Evolutionary conservation across 352 stramenopile species (phyloP).

Genomic region (Salisapilia sapeloensis): DNA sequence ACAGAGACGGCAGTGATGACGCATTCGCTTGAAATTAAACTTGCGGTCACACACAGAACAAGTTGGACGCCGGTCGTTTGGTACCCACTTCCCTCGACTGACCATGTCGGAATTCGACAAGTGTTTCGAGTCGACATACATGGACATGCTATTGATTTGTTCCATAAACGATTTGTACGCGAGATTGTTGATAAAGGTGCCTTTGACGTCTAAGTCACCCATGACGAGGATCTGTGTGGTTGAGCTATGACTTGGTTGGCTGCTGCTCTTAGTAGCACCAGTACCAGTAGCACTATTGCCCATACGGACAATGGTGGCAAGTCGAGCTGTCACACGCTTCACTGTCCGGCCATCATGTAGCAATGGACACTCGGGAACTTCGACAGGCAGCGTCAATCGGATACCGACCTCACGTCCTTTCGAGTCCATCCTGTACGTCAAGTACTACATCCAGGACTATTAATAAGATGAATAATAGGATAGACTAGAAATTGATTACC

Average conservation of each 20-base stretch:
- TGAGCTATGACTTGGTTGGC: slow-evolving; percentile 2
- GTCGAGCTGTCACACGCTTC: slow-evolving; percentile 27
- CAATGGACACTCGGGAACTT: slow-evolving; percentile 36
- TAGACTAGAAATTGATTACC: no score
- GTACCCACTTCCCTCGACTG: slow-evolving; percentile 27
- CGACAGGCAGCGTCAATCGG: slow-evolving; percentile 43
- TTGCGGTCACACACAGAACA: slow-evolving; percentile 40
- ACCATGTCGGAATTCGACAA: slow-evolving; percentile 38
- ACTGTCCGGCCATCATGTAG: slow-evolving; percentile 28
- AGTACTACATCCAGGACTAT: no score
- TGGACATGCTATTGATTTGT: slow-evolving; percentile 30
- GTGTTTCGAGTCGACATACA: slow-evolving; percentile 37
- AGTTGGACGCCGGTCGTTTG: slow-evolving; percentile 17
- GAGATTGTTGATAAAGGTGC: slow-evolving; percentile 5
- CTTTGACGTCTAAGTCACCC: slow-evolving; percentile 20
- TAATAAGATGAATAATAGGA: no score
- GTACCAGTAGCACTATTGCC: no score
- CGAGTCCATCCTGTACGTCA: slow-evolving; percentile 43
- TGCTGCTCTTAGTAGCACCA: no score
- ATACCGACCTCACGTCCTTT: slow-evolving; percentile 40
- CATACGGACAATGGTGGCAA: slow-evolving; percentile 27
- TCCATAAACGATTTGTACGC: slow-evolving; percentile 34
- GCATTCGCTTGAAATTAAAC: slow-evolving; percentile 37
- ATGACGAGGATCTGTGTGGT: slow-evolving; percentile 42
- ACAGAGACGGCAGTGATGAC: slow-evolving; percentile 66